Conservation (phyloP, 805 yeast genomes). For the Blastobotrys chiropterorum region DNA sequence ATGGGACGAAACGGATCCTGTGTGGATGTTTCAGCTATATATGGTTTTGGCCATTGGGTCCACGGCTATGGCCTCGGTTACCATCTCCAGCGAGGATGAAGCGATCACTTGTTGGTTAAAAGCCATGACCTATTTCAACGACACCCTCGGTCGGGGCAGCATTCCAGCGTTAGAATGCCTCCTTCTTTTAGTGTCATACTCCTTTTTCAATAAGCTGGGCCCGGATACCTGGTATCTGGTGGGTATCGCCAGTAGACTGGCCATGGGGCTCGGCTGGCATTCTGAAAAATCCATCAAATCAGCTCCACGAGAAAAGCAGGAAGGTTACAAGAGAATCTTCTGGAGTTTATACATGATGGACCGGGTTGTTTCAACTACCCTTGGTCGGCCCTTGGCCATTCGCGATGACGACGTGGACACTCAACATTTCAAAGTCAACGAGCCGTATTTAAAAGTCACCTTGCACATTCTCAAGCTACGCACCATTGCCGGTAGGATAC, state of each 20-base stretch:
- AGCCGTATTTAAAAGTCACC: slow-evolving; percentile 13
- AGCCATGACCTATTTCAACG: slow-evolving; percentile 37
- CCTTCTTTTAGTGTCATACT: slow-evolving; percentile 42
- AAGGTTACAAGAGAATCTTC: slow-evolving; percentile 4
- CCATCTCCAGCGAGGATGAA: slow-evolving; percentile 17
- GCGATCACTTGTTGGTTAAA: slow-evolving; percentile 37
- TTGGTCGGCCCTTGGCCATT: slow-evolving; percentile 12
- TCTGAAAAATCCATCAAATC: slow-evolving; percentile 4
- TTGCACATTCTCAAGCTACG: slow-evolving; percentile 37
- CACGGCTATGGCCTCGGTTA: slow-evolving; percentile 36
- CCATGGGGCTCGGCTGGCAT: slow-evolving; percentile 12
- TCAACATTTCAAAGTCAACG: slow-evolving; percentile 27
- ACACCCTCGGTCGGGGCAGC: slow-evolving; percentile 37
- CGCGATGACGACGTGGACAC: slow-evolving; percentile 11
- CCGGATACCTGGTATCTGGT: slow-evolving; percentile 11
- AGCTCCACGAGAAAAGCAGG: slow-evolving; percentile 6
- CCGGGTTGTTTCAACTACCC: not conserved
- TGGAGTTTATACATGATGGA: slow-evolving; percentile 9
- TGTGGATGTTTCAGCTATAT: slow-evolving; percentile 39
- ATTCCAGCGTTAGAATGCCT: slow-evolving; percentile 38
- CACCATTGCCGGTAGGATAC: slow-evolving; percentile 42
- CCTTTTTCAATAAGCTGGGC: slow-evolving; percentile 44
- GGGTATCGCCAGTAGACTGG: slow-evolving; percentile 12
- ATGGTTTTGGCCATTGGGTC: slow-evolving; percentile 53
- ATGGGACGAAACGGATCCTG: slow-evolving; percentile 9